Percentiles rank a stretch among this genome's conserved stretches.
Evolutionary conservation across 306 rosid species (phyloP).

Genomic region (Psophocarpus tetragonolobus): DNA sequence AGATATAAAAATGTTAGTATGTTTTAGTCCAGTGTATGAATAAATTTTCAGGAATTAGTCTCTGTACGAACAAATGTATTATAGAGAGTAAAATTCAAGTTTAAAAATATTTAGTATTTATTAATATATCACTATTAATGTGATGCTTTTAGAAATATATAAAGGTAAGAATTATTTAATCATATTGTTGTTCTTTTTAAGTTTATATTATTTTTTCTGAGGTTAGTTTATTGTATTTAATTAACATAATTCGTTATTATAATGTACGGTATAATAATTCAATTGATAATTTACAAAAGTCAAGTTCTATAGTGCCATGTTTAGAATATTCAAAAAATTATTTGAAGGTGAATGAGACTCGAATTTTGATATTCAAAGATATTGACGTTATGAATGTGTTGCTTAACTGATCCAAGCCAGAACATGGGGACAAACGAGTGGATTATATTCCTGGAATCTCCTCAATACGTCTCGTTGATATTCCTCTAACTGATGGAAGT

Average conservation of each 20-base stretch:
- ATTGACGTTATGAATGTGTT: neutral
- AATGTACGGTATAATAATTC: neutral
- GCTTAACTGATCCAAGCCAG: neutral
- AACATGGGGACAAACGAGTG: slow-evolving; percentile 37
- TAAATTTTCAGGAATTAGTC: too few species aligned
- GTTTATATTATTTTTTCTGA: too few species aligned
- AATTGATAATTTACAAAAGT: too few species aligned
- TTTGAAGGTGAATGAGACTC: neutral
- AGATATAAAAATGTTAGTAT: too few species aligned
- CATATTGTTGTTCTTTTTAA: neutral
- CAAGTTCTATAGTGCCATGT: too few species aligned
- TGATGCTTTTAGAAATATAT: neutral
- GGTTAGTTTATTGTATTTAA: neutral
- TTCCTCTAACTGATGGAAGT: slow-evolving; percentile 30
- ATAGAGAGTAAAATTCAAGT: too few species aligned
- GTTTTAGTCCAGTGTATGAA: too few species aligned
- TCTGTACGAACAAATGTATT: too few species aligned
- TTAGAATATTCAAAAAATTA: neutral
- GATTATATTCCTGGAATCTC: slow-evolving; percentile 57
- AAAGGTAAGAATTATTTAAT: neutral
- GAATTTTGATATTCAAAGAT: neutral
- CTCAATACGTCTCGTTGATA: slow-evolving; percentile 40
- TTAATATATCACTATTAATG: too few species aligned
- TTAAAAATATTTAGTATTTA: too few species aligned
- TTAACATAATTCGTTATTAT: neutral